These are phyloP conservation scores for Ogataea populi-albae DNA, from an alignment of 805 yeast genomes.

Conservation along the genomic window DNA sequence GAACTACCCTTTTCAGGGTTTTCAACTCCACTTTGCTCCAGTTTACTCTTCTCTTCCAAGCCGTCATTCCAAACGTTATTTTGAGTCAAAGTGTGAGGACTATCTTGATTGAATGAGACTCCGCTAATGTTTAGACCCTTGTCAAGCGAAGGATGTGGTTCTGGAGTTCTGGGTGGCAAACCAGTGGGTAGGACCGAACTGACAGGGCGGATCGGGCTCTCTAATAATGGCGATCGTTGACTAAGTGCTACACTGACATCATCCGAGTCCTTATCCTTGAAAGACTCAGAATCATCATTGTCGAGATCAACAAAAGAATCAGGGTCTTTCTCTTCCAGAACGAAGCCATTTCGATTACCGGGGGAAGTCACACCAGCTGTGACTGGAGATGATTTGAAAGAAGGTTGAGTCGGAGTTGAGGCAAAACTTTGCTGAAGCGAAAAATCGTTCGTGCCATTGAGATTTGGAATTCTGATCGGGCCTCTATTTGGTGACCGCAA, in stretches of 20 bases:
- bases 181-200: constrained; percentile 14
- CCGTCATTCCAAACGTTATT: constrained; percentile 1
- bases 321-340: constrained; percentile 19
- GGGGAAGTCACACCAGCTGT: constrained; percentile 16
- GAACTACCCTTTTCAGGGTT: not conserved
- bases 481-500: constrained; percentile 31
- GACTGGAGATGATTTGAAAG: constrained; percentile 10
- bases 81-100: constrained; percentile 5
- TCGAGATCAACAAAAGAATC: constrained; percentile 20
- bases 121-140: constrained; percentile 27
- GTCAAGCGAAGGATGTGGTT: constrained; percentile 5
- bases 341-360: constrained; percentile 22
- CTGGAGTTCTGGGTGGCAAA: constrained; percentile 19
- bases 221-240: no score
- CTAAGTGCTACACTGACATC: no score
- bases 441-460: no score
- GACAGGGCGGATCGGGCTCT: constrained; percentile 16
- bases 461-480: not conserved
- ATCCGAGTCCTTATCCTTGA: no score
- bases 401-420: constrained; percentile 8
- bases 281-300: constrained; percentile 18
- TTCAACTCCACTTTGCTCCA: constrained; percentile 4
- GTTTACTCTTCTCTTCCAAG: constrained; percentile 10
- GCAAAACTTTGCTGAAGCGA: not conserved
- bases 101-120: constrained; percentile 3